Percentiles rank a stretch among this genome's conserved stretches.
These are phyloP conservation scores for Crithidia acanthocephali DNA, from an alignment of 208 protist species.

Conservation along the genomic window DNA sequence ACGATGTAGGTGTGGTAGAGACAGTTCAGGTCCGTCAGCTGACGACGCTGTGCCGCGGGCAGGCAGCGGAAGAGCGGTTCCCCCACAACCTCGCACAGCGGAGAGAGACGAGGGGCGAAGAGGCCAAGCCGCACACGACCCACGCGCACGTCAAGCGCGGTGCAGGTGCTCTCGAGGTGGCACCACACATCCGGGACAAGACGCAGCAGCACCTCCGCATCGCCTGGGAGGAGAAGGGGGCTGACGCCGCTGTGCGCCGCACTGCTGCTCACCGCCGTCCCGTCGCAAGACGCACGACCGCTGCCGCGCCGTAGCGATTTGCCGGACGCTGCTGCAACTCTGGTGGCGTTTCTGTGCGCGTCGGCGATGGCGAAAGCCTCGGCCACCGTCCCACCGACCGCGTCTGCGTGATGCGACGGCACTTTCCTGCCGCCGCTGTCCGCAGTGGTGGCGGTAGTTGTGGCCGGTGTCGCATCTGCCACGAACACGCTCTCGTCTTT, in stretches of 20 bases:
- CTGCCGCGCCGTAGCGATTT: neutral
- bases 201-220: neutral
- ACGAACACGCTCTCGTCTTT: no score
- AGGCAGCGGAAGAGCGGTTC: slow-evolving; percentile 66
- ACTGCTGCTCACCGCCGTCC: neutral
- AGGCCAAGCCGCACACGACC: slow-evolving; percentile 35
- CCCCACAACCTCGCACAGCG: slow-evolving; percentile 51
- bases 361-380: slow-evolving; percentile 31
- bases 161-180: slow-evolving; percentile 25
- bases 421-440: neutral
- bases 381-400: slow-evolving; percentile 7
- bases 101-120: slow-evolving; percentile 66
- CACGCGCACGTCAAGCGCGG: slow-evolving; percentile 32
- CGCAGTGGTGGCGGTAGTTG: neutral
- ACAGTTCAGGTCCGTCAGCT: slow-evolving; percentile 26
- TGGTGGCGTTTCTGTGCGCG: neutral
- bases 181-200: slow-evolving; percentile 25
- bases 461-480: neutral
- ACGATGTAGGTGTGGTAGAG: slow-evolving; percentile 45
- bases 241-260: neutral
- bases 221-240: neutral
- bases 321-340: neutral
- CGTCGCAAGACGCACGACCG: neutral
- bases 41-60: slow-evolving; percentile 26
- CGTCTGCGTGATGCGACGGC: neutral